Evolutionary conservation across 2,329 filamentous ascomycete genomes (phyloP).

Genomic region (Talaromyces funiculosus): DNA sequence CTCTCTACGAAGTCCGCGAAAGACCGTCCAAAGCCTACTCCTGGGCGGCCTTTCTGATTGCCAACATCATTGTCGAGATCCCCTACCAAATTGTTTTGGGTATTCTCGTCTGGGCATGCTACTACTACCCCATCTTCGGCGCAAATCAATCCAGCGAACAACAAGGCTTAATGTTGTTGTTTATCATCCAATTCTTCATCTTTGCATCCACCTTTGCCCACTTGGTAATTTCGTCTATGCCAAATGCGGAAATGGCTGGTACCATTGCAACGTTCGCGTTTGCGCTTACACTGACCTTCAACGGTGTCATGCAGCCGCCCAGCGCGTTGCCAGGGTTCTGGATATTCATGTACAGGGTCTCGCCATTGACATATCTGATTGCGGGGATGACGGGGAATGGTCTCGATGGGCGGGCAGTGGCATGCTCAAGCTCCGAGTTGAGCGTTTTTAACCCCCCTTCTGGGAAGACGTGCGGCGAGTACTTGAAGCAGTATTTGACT

Average conservation of each 20-base stretch:
- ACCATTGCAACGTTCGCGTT: slow-evolving; percentile 57
- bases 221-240: slow-evolving; percentile 66
- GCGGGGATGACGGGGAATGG: slow-evolving; percentile 27
- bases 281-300: slow-evolving; percentile 55
- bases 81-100: slow-evolving; percentile 54
- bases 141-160: slow-evolving; percentile 8
- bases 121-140: slow-evolving; percentile 45
- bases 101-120: slow-evolving; percentile 55
- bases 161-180: slow-evolving; percentile 59
- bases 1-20: slow-evolving; percentile 56
- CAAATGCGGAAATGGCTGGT: slow-evolving; percentile 62
- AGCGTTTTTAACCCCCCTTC: slow-evolving; percentile 55
- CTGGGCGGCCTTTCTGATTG: slow-evolving; percentile 66
- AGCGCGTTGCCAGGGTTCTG: slow-evolving; percentile 62
- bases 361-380: slow-evolving; percentile 59
- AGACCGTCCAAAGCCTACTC: slow-evolving; percentile 65
- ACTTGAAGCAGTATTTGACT: slow-evolving; percentile 50
- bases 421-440: slow-evolving; percentile 5
- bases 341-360: slow-evolving; percentile 69
- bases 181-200: slow-evolving; percentile 62
- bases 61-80: slow-evolving; percentile 67
- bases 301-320: slow-evolving; percentile 56
- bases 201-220: slow-evolving; percentile 68
- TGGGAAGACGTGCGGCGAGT: slow-evolving; percentile 56
- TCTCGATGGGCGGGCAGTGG: slow-evolving; percentile 3